Evolutionary conservation across 2,329 filamentous ascomycete species (phyloP), one percentile per base, ranked within the genome.

Genomic region (Colletotrichum falcatum): DNA sequence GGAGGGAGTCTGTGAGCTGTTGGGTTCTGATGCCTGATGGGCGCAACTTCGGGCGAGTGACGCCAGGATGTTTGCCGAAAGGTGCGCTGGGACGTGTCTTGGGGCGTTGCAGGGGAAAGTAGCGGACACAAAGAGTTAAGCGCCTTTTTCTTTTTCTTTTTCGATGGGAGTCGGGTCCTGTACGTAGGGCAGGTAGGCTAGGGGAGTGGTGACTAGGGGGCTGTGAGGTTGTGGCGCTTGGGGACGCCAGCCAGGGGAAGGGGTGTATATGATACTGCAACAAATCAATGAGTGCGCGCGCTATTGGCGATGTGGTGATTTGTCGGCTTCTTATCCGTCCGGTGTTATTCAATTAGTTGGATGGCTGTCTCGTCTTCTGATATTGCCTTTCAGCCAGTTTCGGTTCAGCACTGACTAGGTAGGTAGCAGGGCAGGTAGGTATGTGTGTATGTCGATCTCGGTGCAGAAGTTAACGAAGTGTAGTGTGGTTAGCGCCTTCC

Each of bases 31-130:
- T 51, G 67, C 51, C 51, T 11, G 51, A 35, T 54, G 64, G 51
- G 59, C 44, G 51, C 51, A 53, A 70, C 58, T 70, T 70, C 56
- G 64, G 67, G 68, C 68, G 68, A 71, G 68, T 59, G 68, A 71
- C 68, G 37, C 68, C 37, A 35, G 68, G 68, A 71, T 71, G 53
- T 42, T 71, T 53, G 58, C 59, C 61, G 42, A 20, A 61, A 61
- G 26, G n/a, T 33, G 66, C 42, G 49, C 56, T 70, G 26, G 62
- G 66, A 48, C 58, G 51, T 20, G 23, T 37, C 30, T 59, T 68
- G 66, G 54, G 51, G 26, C 51, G 58, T 49, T 70, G 51, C 62
- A 66, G 55, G 67, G 63, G 44, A 58, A 35, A 35, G 16, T 30
- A 37, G 33, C 7, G 33, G 23, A 58, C 64, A 46, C 37, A 68